phyloP scores from a whole-genome alignment of 176 grass and related monocot species.

The Carex kokanica region DNA sequence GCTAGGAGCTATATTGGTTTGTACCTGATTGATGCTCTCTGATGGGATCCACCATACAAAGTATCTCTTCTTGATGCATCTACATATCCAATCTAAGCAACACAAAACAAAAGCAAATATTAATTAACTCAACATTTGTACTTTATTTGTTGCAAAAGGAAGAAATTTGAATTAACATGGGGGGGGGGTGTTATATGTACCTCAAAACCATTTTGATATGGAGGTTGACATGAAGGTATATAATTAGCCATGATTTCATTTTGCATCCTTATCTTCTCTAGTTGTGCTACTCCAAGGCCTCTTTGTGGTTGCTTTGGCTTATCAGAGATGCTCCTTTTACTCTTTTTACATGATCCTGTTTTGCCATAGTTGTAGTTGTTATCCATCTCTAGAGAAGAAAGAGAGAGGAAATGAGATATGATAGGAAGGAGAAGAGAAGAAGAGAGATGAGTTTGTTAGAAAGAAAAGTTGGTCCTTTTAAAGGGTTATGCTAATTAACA shows the following conservation, averaged over 20 bases:
- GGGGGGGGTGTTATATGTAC: background rate
- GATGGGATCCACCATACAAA: slow-evolving; percentile 16
- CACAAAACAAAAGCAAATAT: background rate
- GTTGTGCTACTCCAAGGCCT: slow-evolving; percentile 36
- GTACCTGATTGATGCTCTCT: slow-evolving; percentile 15
- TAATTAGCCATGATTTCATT: slow-evolving; percentile 37
- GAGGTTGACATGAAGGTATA: slow-evolving; percentile 4
- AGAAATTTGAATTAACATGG: no score
- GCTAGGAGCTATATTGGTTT: background rate
- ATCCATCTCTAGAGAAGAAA: slow-evolving; percentile 21
- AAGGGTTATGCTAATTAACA: background rate
- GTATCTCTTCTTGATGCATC: slow-evolving; percentile 27
- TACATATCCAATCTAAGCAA: slow-evolving; percentile 29
- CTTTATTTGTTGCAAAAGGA: background rate
- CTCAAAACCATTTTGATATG: slow-evolving; percentile 9
- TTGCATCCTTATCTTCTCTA: slow-evolving; percentile 32
- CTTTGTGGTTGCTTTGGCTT: slow-evolving; percentile 35
- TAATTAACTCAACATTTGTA: background rate
- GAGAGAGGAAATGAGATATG: background rate
- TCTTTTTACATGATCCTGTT: slow-evolving; percentile 7
- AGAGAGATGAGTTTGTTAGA: background rate
- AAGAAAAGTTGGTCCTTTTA: background rate
- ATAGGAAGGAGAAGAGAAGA: background rate
- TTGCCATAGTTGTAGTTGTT: slow-evolving; percentile 20
- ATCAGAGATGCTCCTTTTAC: slow-evolving; percentile 13